Evolutionary conservation across 108 stramenopile genomes (phyloP).

Genomic region (Stephanodiscus triporus): DNA sequence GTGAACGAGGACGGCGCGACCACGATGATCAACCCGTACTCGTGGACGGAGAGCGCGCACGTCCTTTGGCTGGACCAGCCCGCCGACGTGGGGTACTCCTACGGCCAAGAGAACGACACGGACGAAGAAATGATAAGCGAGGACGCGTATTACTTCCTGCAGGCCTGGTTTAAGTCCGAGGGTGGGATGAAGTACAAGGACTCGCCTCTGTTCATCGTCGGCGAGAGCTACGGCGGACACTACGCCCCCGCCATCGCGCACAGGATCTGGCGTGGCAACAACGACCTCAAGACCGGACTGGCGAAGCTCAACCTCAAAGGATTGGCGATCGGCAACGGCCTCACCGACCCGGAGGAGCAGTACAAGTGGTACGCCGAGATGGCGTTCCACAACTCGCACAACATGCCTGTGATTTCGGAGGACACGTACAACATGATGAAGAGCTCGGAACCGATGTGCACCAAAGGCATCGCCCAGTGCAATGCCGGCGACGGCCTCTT

Average conservation of each 20-base stretch:
- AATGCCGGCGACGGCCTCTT: conserved; percentile 64
- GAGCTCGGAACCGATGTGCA: conserved; percentile 74
- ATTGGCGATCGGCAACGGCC: conserved; percentile 94
- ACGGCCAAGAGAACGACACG: conserved; percentile 78
- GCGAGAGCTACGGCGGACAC: conserved; percentile 96
- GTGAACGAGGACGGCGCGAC: conserved; percentile 87
- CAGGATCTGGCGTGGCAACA: conserved; percentile 69
- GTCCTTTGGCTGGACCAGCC: conserved; percentile 98
- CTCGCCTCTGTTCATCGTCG: conserved; percentile 80
- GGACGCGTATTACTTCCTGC: conserved; percentile 95
- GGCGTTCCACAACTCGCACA: conserved; percentile 92
- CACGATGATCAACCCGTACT: conserved; percentile 88
- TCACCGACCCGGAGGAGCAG: conserved; percentile 93
- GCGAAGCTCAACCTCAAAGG: conserved; percentile 81
- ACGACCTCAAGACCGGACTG: conserved; percentile 52
- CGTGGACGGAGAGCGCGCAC: conserved; percentile 95
- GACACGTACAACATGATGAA: conserved; percentile 75
- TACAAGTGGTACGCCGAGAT: conserved; percentile 92
- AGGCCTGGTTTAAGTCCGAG: conserved; percentile 87
- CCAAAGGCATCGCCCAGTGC: conserved; percentile 80
- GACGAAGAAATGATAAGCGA: conserved; percentile 92
- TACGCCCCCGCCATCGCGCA: conserved; percentile 93
- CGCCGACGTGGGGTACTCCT: conserved; percentile 96
- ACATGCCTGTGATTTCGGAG: conserved; percentile 82
- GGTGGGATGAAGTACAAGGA: conserved; percentile 80